These are phyloP conservation scores for Vaccinium macrocarpon DNA, from an alignment of 148 eudicot species.

Conservation along the genomic window DNA sequence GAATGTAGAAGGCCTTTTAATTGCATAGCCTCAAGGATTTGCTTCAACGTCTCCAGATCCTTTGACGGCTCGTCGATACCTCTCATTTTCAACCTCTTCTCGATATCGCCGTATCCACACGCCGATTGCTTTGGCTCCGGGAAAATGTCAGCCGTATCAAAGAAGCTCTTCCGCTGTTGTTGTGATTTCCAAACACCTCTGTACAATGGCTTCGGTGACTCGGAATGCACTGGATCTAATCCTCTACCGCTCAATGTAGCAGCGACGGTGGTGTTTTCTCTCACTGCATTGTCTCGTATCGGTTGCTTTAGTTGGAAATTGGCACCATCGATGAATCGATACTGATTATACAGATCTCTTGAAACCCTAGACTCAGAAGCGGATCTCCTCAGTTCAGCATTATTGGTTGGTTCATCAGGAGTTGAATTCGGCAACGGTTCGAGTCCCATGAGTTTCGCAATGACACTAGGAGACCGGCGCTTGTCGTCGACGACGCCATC, in stretches of 20 bases:
- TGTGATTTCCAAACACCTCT: constrained; percentile 26
- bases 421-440: constrained; percentile 42
- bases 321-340: constrained; percentile 25
- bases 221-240: constrained; percentile 20
- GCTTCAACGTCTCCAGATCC: constrained; percentile 79
- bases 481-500: constrained; percentile 38
- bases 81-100: constrained; percentile 61
- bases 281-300: constrained; percentile 16
- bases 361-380: constrained; percentile 88
- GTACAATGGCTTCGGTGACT: constrained; percentile 5
- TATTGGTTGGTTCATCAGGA: constrained; percentile 28
- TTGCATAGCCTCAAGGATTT: constrained; percentile 86
- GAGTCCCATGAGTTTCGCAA: constrained; percentile 93
- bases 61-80: constrained; percentile 75
- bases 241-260: constrained; percentile 16
- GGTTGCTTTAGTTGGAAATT: constrained; percentile 27
- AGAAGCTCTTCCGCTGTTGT: constrained; percentile 52
- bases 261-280: not conserved
- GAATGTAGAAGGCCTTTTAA: constrained; percentile 84
- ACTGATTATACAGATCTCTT: constrained; percentile 39
- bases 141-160: constrained; percentile 67
- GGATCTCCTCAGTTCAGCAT: constrained; percentile 68
- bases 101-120: constrained; percentile 58
- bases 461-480: constrained; percentile 73
- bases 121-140: constrained; percentile 57